These are phyloP conservation scores for Drechslera avenae DNA, from an alignment of 2,329 filamentous ascomycete species.

Conservation along the genomic window DNA sequence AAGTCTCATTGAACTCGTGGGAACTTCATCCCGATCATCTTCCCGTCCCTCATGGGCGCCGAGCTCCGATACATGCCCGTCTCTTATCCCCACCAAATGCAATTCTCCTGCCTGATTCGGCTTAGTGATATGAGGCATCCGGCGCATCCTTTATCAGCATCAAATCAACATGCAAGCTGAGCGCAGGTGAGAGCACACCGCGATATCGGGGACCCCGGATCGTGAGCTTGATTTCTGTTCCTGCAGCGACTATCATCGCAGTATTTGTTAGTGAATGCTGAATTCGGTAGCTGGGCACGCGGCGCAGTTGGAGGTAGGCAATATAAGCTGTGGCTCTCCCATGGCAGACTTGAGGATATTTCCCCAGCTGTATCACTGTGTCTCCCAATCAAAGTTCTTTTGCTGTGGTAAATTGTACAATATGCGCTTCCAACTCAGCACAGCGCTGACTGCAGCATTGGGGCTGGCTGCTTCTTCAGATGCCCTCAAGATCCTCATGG, in stretches of 20 bases:
- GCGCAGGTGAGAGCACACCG: conserved; percentile 5
- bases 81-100: conserved; percentile 3
- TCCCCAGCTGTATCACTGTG: too few species aligned
- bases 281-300: neutral
- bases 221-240: conserved; percentile 1
- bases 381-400: neutral
- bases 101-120: conserved; percentile 8
- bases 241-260: conserved; percentile 9
- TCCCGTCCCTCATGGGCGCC: conserved; percentile 3
- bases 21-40: too few species aligned
- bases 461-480: conserved; percentile 20
- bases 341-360: too few species aligned
- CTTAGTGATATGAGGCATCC: conserved; percentile 1
- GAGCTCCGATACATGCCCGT: conserved; percentile 3
- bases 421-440: conserved; percentile 24
- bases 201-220: conserved; percentile 7
- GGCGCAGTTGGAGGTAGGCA: neutral
- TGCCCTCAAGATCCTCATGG: conserved; percentile 45
- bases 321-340: neutral
- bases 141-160: conserved; percentile 4
- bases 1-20: too few species aligned
- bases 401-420: neutral
- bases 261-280: neutral
- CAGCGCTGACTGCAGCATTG: conserved; percentile 24
- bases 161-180: conserved; percentile 3